Evolutionary conservation across 768 basidiomycete genomes (phyloP), one percentile per base, ranked within the genome.

Genomic region (Cystobasidium ongulense): DNA sequence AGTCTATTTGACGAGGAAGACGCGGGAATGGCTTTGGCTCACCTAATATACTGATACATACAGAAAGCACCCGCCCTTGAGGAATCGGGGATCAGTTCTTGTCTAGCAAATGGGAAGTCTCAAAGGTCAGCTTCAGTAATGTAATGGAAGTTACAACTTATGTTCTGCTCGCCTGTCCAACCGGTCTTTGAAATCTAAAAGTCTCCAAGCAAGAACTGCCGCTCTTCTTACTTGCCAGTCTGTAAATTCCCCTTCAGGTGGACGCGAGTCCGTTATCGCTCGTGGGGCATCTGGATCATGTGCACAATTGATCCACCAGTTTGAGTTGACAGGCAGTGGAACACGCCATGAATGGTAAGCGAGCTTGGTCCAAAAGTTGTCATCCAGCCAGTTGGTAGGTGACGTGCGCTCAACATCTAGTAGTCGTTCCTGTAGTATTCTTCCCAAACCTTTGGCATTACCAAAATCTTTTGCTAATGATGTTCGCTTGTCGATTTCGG

Each of bases 231-330:
- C 82, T 80, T 98, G 94, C 91, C 91, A 92, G 21, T 86, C 84
- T 0, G 88, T 89, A 63, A 89, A 81, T 61, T 73, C 62, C 70
- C 76, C 76, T 25, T 74, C 39, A 29, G 38, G 21, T 1, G 75
- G 74, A 36, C 71, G 46, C n/a, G 25, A 62, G 39, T 73, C 33
- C 35, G 68, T 59, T 11, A 74, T 76, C 38, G 74, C 76, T 15
- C 31, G 23, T 8, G 88, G 92, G 52, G 90, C 84, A 23, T 78
- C 82, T 1, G 84, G 79, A 81, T 96, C 92, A 75, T 94, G 88
- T 52, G 85, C 83, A 80, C 93, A 90, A 1, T 91, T 84, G 27
- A 96, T 83, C 94, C 94, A 97, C 93, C 93, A 97, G 79, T 96
- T 97, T 1, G 92, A 94, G 80, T 97, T 89, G 76, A 98, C 82